phyloP scores from a whole-genome alignment of 1,284 basidiomycete genomes.

The Pseudozyma tsukubaensis region DNA sequence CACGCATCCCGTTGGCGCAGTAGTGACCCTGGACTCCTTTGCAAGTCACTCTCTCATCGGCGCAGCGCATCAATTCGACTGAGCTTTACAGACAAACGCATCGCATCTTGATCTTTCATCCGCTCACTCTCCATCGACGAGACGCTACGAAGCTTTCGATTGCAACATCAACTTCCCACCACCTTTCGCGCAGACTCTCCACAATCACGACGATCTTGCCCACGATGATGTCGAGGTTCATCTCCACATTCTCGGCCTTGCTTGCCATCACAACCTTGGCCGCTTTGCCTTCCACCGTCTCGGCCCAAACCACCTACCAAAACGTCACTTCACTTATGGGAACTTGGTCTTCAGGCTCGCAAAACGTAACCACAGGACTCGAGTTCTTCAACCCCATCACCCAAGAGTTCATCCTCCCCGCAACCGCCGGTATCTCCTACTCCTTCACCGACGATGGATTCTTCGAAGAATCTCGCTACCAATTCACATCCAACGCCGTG shows the following conservation, averaged over 20 bases:
- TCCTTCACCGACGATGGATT: conserved; percentile 64
- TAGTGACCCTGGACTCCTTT: too few species aligned
- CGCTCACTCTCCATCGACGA: too few species aligned
- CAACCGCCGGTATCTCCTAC: conserved; percentile 61
- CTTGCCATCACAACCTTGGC: conserved; percentile 9
- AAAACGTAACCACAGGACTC: conserved; percentile 60
- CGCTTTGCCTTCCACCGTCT: conserved; percentile 2
- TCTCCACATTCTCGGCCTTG: conserved; percentile 10
- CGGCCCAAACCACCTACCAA: conserved; percentile 25
- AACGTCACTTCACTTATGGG: conserved; percentile 53
- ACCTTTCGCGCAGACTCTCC: too few species aligned
- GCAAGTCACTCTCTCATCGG: too few species aligned
- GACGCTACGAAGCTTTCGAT: too few species aligned
- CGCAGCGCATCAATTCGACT: too few species aligned
- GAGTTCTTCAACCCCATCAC: conserved; percentile 66
- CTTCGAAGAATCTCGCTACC: conserved; percentile 60
- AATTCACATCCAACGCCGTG: conserved; percentile 56
- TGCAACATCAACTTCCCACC: too few species aligned
- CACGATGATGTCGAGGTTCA: conserved; percentile 12
- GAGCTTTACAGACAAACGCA: too few species aligned
- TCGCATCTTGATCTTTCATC: too few species aligned
- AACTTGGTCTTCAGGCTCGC: conserved; percentile 64
- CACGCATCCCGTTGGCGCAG: too few species aligned
- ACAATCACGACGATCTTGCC: not conserved
- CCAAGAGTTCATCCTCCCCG: conserved; percentile 59